Conservation (phyloP, 306 rosid genomes). For the Fagus crenata region DNA sequence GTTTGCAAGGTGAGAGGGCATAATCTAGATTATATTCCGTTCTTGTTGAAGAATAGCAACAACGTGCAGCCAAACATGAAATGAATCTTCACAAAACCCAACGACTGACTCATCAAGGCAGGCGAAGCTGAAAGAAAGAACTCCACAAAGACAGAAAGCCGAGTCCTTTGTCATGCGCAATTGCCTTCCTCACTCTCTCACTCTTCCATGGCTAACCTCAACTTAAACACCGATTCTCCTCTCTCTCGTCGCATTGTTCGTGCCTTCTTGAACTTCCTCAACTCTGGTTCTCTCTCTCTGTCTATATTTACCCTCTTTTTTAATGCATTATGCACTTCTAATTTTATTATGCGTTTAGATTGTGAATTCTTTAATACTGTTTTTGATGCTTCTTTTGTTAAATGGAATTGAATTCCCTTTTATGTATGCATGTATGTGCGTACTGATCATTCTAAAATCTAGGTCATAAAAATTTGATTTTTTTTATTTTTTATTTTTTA, state of each 20-base stretch:
- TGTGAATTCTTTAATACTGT: background rate
- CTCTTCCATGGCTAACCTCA: slow-evolving; percentile 45
- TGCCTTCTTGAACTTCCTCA: slow-evolving; percentile 69
- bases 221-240: slow-evolving; percentile 56
- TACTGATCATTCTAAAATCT: too few relatives aligned
- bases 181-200: slow-evolving; percentile 7
- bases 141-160: too few relatives aligned
- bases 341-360: background rate
- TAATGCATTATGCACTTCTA: background rate
- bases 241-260: slow-evolving; percentile 81
- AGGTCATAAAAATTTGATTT: too few relatives aligned
- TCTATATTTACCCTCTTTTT: background rate
- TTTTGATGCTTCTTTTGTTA: background rate
- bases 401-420: too few relatives aligned
- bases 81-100: background rate
- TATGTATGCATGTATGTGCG: too few relatives aligned
- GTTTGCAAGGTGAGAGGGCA: too few relatives aligned
- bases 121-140: too few relatives aligned
- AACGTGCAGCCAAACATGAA: background rate
- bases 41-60: background rate
- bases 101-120: too few relatives aligned
- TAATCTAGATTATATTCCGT: background rate
- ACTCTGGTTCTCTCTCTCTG: slow-evolving; percentile 44
- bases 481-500: too few relatives aligned
- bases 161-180: slow-evolving; percentile 12